These are phyloP conservation scores for Backusella westeae DNA, from an alignment of 192 early-diverging fungal species.

Conservation along the genomic window DNA sequence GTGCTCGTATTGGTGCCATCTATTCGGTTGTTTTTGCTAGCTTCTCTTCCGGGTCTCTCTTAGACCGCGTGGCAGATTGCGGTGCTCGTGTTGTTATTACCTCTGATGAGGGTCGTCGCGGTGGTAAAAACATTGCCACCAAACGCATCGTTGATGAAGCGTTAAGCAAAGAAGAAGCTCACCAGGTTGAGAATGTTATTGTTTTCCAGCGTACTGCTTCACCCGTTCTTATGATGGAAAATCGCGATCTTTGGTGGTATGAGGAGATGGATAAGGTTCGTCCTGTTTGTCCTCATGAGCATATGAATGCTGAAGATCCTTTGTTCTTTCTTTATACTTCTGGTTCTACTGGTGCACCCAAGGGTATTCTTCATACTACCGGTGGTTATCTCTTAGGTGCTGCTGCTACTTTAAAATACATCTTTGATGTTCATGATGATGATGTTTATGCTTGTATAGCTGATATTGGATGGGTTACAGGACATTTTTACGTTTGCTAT, in stretches of 20 bases:
- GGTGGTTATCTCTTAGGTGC: constrained; percentile 91
- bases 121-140: constrained; percentile 81
- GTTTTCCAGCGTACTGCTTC: constrained; percentile 90
- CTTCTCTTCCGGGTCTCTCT: constrained; percentile 88
- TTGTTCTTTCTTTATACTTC: constrained; percentile 94
- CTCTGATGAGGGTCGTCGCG: constrained; percentile 90
- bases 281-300: constrained; percentile 80
- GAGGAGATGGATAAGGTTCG: constrained; percentile 79
- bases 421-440: constrained; percentile 88
- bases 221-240: constrained; percentile 66
- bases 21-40: constrained; percentile 97
- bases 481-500: constrained; percentile 90
- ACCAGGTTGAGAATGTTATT: constrained; percentile 80
- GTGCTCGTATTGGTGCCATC: constrained; percentile 85
- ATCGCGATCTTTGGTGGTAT: constrained; percentile 92
- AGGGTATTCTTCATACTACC: constrained; percentile 92
- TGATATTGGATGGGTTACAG: constrained; percentile 90
- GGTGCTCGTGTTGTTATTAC: constrained; percentile 82
- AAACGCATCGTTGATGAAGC: constrained; percentile 95
- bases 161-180: constrained; percentile 59
- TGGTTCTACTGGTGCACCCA: constrained; percentile 84
- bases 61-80: constrained; percentile 88
- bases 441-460: constrained; percentile 94
- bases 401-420: constrained; percentile 79
- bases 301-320: constrained; percentile 87